These are phyloP conservation scores for Pythium guiyangense DNA, from an alignment of 352 stramenopile species.

Conservation along the genomic window DNA sequence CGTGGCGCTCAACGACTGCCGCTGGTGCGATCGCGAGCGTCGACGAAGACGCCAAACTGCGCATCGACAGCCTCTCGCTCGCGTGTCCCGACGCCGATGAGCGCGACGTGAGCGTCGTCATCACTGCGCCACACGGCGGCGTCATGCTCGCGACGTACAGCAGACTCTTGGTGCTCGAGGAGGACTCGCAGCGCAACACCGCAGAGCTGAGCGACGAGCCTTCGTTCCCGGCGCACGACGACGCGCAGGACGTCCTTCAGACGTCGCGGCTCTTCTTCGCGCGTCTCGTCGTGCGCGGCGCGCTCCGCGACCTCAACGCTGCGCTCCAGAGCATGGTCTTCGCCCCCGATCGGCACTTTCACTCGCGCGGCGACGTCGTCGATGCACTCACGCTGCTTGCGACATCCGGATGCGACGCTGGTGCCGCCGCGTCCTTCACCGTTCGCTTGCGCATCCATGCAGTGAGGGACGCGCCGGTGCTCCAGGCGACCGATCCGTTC, in stretches of 20 bases:
- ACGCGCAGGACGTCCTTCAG: conserved; percentile 9
- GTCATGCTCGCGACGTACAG: conserved; percentile 44
- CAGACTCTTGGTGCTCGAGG: conserved; percentile 28
- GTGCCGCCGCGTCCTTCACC: conserved; percentile 1
- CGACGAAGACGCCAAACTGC: conserved; percentile 37
- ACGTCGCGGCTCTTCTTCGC: conserved; percentile 44
- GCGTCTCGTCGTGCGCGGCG: conserved; percentile 23
- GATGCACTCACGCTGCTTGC: conserved; percentile 25
- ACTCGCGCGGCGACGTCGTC: conserved; percentile 31
- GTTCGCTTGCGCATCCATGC: conserved; percentile 23
- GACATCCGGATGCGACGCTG: not conserved
- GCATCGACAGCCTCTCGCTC: conserved; percentile 29
- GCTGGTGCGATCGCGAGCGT: conserved; percentile 17
- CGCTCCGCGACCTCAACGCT: conserved; percentile 34
- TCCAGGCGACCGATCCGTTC: conserved; percentile 27
- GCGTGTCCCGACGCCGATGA: conserved; percentile 27
- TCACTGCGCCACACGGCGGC: conserved; percentile 35
- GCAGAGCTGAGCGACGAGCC: not conserved
- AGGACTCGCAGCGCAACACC: conserved; percentile 14
- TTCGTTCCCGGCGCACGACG: not conserved
- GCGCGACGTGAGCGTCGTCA: conserved; percentile 27
- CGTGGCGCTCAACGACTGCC: conserved; percentile 17
- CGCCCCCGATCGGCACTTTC: conserved; percentile 40
- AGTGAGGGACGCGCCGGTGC: conserved; percentile 28
- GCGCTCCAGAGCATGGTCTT: conserved; percentile 55